These are phyloP conservation scores for Scheffersomyces spartinae DNA, from an alignment of 805 yeast species.

Conservation along the genomic window DNA sequence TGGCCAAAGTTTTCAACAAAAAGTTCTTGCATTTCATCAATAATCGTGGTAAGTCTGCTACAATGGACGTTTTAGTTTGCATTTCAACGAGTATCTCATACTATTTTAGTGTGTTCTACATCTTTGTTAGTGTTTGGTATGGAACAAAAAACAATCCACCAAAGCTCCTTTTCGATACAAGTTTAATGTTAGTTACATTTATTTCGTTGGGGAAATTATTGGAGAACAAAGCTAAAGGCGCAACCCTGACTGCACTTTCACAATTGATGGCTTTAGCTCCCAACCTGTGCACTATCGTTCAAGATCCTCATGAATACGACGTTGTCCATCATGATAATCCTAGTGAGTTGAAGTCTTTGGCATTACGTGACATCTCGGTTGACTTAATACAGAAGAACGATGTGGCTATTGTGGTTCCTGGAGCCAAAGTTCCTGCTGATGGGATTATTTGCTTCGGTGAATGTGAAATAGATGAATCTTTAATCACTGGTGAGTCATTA, in stretches of 20 bases:
- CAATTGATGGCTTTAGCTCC: slow-evolving; percentile 75
- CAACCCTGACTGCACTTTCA: slow-evolving; percentile 82
- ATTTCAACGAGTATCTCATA: slow-evolving; percentile 75
- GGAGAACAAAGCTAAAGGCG: slow-evolving; percentile 88
- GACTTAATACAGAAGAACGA: slow-evolving; percentile 74
- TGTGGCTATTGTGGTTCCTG: slow-evolving; percentile 69
- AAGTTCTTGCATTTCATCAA: slow-evolving; percentile 55
- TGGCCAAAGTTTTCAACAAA: slow-evolving; percentile 59
- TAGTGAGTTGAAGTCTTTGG: slow-evolving; percentile 4
- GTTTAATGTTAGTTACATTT: slow-evolving; percentile 73
- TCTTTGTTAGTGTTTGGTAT: slow-evolving; percentile 35
- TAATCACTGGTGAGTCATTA: slow-evolving; percentile 83
- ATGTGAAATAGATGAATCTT: slow-evolving; percentile 79
- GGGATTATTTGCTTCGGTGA: slow-evolving; percentile 70
- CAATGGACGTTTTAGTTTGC: slow-evolving; percentile 88
- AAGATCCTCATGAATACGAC: slow-evolving; percentile 14
- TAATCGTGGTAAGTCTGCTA: slow-evolving; percentile 48
- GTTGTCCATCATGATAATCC: not conserved
- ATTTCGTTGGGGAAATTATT: slow-evolving; percentile 85
- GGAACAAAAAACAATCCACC: slow-evolving; percentile 40
- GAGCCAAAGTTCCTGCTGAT: slow-evolving; percentile 86
- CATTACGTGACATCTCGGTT: slow-evolving; percentile 36
- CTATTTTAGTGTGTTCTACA: slow-evolving; percentile 56
- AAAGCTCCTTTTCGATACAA: slow-evolving; percentile 71
- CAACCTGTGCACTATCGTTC: slow-evolving; percentile 54